Conservation (phyloP, 805 yeast genomes). For the Phaffomyces thermotolerans region DNA sequence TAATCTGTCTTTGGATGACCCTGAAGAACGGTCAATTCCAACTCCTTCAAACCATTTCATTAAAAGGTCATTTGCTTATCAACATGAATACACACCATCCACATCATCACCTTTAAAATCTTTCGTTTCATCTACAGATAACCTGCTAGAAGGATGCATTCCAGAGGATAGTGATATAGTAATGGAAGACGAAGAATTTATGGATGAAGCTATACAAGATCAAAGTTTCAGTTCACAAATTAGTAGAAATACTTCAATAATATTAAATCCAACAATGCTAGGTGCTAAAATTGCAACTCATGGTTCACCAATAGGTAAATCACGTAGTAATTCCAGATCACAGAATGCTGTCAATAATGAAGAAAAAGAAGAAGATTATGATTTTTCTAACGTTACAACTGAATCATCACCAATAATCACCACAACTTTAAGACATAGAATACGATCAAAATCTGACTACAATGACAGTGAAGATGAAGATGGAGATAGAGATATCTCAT, state of each 20-base stretch:
- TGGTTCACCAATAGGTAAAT: conserved; percentile 8
- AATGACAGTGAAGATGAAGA: not conserved
- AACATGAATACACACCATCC: conserved; percentile 16
- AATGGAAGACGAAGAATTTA: conserved; percentile 7
- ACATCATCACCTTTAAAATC: conserved; percentile 11
- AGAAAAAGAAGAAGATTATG: not conserved
- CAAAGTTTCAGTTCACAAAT: conserved; percentile 1
- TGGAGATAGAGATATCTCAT: not conserved
- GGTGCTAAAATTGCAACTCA: conserved; percentile 23
- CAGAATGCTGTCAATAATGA: not conserved
- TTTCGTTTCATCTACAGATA: not conserved
- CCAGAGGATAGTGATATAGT: conserved; percentile 5
- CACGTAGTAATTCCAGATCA: not conserved
- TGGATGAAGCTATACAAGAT: not conserved
- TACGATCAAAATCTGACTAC: conserved; percentile 1
- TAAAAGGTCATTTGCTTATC: not conserved
- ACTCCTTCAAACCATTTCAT: not conserved
- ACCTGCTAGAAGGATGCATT: not conserved
- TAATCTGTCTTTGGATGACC: conserved; percentile 1
- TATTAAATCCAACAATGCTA: conserved; percentile 20
- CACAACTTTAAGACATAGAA: not conserved
- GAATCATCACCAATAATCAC: not conserved
- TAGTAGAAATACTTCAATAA: conserved; percentile 5
- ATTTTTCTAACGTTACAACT: conserved; percentile 1
- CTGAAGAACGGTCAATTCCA: not conserved